A percentile compares a stretch with the other conserved stretches of the same genome.
Conservation (phyloP, 257 asterid species). For the Schizonepeta tenuifolia region DNA sequence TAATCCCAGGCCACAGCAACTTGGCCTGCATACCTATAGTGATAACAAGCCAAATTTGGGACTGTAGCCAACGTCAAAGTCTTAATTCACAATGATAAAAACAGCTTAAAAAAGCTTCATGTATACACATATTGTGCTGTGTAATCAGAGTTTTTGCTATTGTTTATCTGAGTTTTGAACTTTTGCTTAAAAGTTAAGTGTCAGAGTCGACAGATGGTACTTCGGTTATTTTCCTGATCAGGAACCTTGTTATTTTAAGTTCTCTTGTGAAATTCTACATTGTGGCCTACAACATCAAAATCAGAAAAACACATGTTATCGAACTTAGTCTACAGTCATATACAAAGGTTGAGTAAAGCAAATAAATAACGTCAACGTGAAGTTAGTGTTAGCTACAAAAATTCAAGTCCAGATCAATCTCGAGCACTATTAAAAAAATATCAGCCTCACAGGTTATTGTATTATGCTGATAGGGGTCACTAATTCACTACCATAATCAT, state of each 20-base stretch:
- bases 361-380: background rate
- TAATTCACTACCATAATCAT: conserved; percentile 6
- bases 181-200: background rate
- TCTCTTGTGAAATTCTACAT: background rate
- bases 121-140: background rate
- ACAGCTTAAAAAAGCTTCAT: background rate
- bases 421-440: background rate
- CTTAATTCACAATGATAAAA: background rate
- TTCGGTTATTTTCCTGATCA: background rate
- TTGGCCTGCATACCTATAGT: background rate
- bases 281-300: too few relatives aligned
- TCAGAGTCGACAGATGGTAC: background rate
- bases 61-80: background rate
- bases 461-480: background rate
- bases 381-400: conserved; percentile 1
- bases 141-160: background rate
- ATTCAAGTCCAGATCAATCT: conserved; percentile 16
- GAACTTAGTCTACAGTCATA: background rate
- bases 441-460: background rate
- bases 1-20: background rate
- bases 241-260: background rate
- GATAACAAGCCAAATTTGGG: background rate
- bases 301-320: too few relatives aligned
- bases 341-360: background rate
- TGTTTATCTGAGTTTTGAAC: background rate